Percentiles rank a stretch among this genome's conserved stretches.
Evolutionary conservation across 139 green algal genomes (phyloP).

Genomic region (Tetratostichococcus sp.): DNA sequence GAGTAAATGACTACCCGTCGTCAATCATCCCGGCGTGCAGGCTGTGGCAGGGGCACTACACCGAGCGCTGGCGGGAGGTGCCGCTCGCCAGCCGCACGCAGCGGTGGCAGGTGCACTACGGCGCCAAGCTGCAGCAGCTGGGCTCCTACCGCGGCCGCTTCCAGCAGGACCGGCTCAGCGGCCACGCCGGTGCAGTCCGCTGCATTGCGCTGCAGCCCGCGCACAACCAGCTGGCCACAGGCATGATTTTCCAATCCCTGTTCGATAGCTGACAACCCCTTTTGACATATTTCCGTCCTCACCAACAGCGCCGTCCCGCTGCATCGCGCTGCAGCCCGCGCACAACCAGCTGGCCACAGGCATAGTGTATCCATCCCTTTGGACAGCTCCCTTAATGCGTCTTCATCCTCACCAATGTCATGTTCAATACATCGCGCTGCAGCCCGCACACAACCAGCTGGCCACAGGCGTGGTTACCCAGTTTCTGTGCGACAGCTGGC

Average conservation of each 20-base stretch:
- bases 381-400: too few relatives aligned
- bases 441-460: conserved; percentile 41
- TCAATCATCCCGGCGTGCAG: too few relatives aligned
- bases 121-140: conserved; percentile 31
- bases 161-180: conserved; percentile 45
- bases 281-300: too few relatives aligned
- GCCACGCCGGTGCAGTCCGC: conserved; percentile 37
- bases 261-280: too few relatives aligned
- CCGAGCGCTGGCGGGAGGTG: conserved; percentile 1
- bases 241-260: conserved; percentile 33
- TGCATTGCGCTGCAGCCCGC: conserved; percentile 39
- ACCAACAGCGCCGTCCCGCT: too few relatives aligned
- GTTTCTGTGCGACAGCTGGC: too few relatives aligned
- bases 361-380: too few relatives aligned
- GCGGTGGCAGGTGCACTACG: conserved; percentile 37
- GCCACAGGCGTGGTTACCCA: conserved; percentile 46
- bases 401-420: too few relatives aligned
- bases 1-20: too few relatives aligned
- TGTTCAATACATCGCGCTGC: conserved; percentile 41
- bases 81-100: not conserved
- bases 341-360: conserved; percentile 55
- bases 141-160: conserved; percentile 34
- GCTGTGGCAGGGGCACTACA: conserved; percentile 8
- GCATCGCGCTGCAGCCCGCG: conserved; percentile 38
- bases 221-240: conserved; percentile 50